phyloP scores from a whole-genome alignment of 208 protist species.

The Angomonas deanei region DNA sequence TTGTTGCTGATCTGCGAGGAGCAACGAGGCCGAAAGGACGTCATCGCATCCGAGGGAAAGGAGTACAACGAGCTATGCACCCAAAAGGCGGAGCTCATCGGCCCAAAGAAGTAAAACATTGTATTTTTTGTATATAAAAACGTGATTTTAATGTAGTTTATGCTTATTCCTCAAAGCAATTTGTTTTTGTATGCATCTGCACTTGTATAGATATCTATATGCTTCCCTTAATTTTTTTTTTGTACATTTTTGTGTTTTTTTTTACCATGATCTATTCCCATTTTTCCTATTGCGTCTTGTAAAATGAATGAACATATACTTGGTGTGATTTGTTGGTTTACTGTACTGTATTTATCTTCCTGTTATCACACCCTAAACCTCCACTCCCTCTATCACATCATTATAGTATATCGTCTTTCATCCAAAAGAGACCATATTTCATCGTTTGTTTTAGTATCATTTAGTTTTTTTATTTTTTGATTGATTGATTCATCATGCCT shows the following conservation, averaged over 20 bases:
- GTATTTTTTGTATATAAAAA: not conserved
- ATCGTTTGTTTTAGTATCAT: not conserved
- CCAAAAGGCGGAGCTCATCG: too few relatives aligned
- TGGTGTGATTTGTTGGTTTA: too few relatives aligned
- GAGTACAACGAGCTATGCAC: too few relatives aligned
- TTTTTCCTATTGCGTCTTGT: not conserved
- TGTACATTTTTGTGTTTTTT: not conserved
- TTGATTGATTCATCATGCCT: not conserved
- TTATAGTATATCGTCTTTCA: too few relatives aligned
- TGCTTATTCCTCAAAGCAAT: too few relatives aligned
- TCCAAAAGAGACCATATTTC: not conserved
- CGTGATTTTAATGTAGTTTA: not conserved
- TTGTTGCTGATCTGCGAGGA: slow-evolving; percentile 18
- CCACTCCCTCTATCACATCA: not conserved
- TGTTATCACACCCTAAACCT: too few relatives aligned
- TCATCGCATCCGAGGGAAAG: too few relatives aligned
- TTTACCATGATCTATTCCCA: not conserved
- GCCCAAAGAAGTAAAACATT: not conserved
- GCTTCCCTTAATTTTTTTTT: not conserved
- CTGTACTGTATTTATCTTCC: too few relatives aligned
- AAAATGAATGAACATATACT: too few relatives aligned
- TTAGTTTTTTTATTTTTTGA: slow-evolving; percentile 2
- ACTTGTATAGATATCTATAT: too few relatives aligned
- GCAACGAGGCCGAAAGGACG: not conserved
- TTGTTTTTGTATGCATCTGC: too few relatives aligned